Percentiles rank a stretch among this genome's conserved stretches.
Conservation (phyloP, 2,329 filamentous ascomycete genomes). For the Penicillium freii region DNA sequence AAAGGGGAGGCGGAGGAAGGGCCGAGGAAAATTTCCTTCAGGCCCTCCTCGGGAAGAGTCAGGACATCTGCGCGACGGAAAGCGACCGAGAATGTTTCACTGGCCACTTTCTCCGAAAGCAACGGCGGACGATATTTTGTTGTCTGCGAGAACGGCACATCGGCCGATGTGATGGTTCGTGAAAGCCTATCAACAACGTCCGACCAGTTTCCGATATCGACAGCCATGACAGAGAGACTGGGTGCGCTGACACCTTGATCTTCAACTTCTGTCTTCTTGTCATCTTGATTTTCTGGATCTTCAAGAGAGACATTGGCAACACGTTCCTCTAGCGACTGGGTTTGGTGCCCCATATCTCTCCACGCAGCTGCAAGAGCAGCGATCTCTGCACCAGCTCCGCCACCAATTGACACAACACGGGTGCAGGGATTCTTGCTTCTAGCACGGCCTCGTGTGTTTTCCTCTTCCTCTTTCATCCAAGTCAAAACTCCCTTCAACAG, state of each 20-base stretch:
- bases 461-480: slow-evolving; percentile 13
- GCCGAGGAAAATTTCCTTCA: slow-evolving; percentile 38
- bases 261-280: not conserved
- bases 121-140: slow-evolving; percentile 35
- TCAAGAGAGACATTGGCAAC: slow-evolving; percentile 20
- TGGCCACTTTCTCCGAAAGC: slow-evolving; percentile 6
- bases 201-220: slow-evolving; percentile 82
- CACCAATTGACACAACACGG: slow-evolving; percentile 59
- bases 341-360: slow-evolving; percentile 35
- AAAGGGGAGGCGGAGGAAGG: not conserved
- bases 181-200: slow-evolving; percentile 60
- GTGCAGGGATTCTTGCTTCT: not conserved
- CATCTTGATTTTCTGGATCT: slow-evolving; percentile 3
- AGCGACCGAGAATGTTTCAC: slow-evolving; percentile 28
- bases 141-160: slow-evolving; percentile 29
- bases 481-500: slow-evolving; percentile 47
- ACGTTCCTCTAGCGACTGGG: slow-evolving; percentile 9
- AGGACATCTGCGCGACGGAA: slow-evolving; percentile 56
- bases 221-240: slow-evolving; percentile 55
- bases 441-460: not conserved
- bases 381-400: slow-evolving; percentile 66
- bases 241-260: not conserved
- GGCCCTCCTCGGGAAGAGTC: slow-evolving; percentile 34
- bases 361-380: slow-evolving; percentile 59
- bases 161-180: slow-evolving; percentile 48